Conservation (phyloP, 805 yeast species). For the Kodamaea jinghongensis region DNA sequence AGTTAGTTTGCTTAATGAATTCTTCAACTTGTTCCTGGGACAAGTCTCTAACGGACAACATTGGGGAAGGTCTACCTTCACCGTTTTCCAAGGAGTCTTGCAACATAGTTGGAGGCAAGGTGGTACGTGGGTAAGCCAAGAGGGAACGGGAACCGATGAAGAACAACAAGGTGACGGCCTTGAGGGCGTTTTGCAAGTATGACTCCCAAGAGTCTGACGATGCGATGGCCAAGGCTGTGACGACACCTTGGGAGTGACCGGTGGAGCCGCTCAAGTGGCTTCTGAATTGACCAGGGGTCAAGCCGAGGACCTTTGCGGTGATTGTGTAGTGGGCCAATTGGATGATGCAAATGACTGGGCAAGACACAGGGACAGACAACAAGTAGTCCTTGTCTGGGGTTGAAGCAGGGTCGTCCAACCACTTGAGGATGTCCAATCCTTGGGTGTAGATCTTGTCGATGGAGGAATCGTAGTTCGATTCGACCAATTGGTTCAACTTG, state of each 20-base stretch:
- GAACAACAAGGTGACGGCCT: constrained; percentile 82
- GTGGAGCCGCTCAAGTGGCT: constrained; percentile 68
- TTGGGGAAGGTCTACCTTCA: constrained; percentile 96
- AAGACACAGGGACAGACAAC: constrained; percentile 87
- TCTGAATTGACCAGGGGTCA: constrained; percentile 86
- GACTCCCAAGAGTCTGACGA: constrained; percentile 80
- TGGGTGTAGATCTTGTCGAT: constrained; percentile 82
- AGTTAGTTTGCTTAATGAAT: constrained; percentile 82
- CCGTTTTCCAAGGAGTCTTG: constrained; percentile 90
- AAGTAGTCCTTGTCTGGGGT: constrained; percentile 90
- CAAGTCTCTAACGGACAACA: constrained; percentile 92
- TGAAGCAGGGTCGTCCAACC: constrained; percentile 82
- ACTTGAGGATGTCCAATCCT: constrained; percentile 82
- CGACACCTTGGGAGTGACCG: constrained; percentile 89
- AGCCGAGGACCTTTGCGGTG: constrained; percentile 78
- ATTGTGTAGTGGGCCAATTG: constrained; percentile 92
- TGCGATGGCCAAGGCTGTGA: constrained; percentile 90
- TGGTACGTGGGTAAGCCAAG: constrained; percentile 87
- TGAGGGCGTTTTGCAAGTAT: constrained; percentile 66
- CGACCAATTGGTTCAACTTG: constrained; percentile 64
- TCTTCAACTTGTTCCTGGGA: constrained; percentile 73
- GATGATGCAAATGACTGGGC: constrained; percentile 96
- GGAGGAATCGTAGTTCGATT: constrained; percentile 52
- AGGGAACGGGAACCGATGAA: constrained; percentile 92
- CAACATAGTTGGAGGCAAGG: constrained; percentile 88